Conservation (phyloP, 441 rosid species). For the California macrophylla region DNA sequence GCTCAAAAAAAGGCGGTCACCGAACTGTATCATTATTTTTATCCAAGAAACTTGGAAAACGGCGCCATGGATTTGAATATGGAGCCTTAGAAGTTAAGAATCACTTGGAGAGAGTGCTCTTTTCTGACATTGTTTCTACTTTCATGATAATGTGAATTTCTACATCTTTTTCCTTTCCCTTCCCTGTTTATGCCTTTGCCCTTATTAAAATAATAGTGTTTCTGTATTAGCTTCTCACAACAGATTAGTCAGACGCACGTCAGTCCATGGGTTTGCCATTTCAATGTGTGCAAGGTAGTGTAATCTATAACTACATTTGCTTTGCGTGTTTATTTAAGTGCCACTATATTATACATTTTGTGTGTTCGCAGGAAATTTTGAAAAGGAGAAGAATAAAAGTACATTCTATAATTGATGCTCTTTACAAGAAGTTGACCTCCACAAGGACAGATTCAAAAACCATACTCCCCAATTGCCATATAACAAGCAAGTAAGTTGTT, state of each 20-base stretch:
- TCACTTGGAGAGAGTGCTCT: slow-evolving; percentile 57
- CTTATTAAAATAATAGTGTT: slow-evolving; percentile 16
- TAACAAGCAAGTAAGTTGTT: slow-evolving; percentile 52
- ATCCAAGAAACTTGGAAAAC: slow-evolving; percentile 64
- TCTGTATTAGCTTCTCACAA: slow-evolving; percentile 50
- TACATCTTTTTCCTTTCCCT: neutral
- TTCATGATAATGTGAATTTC: slow-evolving; percentile 65
- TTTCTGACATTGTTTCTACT: slow-evolving; percentile 72
- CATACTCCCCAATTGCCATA: slow-evolving; percentile 31
- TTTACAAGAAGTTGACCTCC: slow-evolving; percentile 33
- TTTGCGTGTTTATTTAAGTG: slow-evolving; percentile 11
- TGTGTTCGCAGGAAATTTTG: slow-evolving; percentile 44
- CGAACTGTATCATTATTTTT: slow-evolving; percentile 63
- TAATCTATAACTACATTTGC: slow-evolving; percentile 1
- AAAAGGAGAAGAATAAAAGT: slow-evolving; percentile 44
- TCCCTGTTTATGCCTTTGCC: neutral
- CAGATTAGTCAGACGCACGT: slow-evolving; percentile 24
- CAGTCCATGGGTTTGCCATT: slow-evolving; percentile 90
- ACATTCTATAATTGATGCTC: slow-evolving; percentile 42
- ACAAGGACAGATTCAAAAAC: slow-evolving; percentile 29
- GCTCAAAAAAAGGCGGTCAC: slow-evolving; percentile 48
- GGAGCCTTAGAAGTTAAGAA: slow-evolving; percentile 74
- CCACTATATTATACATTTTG: slow-evolving; percentile 20
- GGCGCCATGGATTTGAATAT: slow-evolving; percentile 72
- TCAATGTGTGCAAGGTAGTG: slow-evolving; percentile 63